These are phyloP conservation scores for Paxillus involutus DNA, from an alignment of 768 basidiomycete genomes.

Conservation along the genomic window DNA sequence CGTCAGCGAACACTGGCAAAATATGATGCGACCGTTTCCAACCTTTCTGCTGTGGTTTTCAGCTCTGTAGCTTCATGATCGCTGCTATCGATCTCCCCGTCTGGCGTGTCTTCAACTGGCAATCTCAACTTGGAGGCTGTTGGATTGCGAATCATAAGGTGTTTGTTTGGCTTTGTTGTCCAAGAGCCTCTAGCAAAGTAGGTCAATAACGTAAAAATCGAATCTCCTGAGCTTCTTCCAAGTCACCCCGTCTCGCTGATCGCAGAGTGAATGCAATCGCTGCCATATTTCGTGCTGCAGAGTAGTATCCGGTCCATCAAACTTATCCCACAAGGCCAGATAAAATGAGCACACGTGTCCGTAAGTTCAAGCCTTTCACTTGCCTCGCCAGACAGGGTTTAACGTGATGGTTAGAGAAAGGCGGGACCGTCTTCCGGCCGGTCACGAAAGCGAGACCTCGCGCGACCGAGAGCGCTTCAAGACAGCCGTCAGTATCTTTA, in stretches of 20 bases:
- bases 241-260: too few species aligned
- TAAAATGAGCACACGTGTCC: conserved; percentile 50
- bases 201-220: conserved; percentile 1
- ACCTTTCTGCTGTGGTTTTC: conserved; percentile 62
- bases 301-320: neutral
- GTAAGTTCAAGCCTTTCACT: conserved; percentile 46
- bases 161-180: conserved; percentile 29
- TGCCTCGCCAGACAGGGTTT: neutral
- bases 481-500: conserved; percentile 14
- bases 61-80: conserved; percentile 42
- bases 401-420: conserved; percentile 55
- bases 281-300: neutral
- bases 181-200: conserved; percentile 1
- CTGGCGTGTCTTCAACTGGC: conserved; percentile 56
- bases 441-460: conserved; percentile 56
- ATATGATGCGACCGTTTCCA: neutral
- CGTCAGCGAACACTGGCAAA: conserved; percentile 6
- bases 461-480: conserved; percentile 22
- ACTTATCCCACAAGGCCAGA: neutral
- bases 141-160: conserved; percentile 28
- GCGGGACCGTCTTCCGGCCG: conserved; percentile 68
- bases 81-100: conserved; percentile 56
- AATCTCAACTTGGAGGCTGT: conserved; percentile 30
- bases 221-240: neutral
- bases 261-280: neutral